Base-by-base conservation (phyloP, 257 asterid genomes). In the Echium plantagineum region DNA sequence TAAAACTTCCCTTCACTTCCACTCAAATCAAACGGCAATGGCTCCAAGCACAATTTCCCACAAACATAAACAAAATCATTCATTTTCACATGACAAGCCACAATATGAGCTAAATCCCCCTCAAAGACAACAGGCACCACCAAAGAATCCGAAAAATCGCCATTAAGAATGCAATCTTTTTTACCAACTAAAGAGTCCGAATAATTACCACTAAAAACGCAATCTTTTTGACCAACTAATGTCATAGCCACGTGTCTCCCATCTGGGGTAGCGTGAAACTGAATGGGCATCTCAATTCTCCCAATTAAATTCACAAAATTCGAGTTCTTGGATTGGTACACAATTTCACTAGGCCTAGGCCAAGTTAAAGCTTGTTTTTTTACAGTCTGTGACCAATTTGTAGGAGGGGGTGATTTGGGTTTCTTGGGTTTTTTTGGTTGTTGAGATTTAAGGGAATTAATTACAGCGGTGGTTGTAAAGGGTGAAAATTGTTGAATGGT, bases 231-330 rank as follows among this genome's bases (percentile, higher is more conserved):
- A 63, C 80, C 74, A 72, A 93, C 67, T 55, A 85, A 79, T 20
- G 90, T 73, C 17, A 70, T 64, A 56, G 97, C 85, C 17, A 74
- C 72, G 58, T 77, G 63, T 21, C 68, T 83, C n/a, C 94, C 94
- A 18, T 74, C 81, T 21, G 73, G 49, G 49, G 72, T 70, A 53
- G 77, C n/a, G 55, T 77, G 85, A 46, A 81, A 84, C 16, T 71
- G 78, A 65, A 89, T 86, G 5, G 95, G 91, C 24, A 60, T 15
- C 59, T 52, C 65, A 31, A 93, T 80, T 21, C 58, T 65, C 31
- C 97, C 97, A 47, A 84, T 82, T 47, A 93, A 74, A 63, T 81
- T 89, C 68, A 93, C 94, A 22, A 63, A 71, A 69, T 93, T 93
- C 4, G 84, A 83, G 49, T 77, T 79, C 65, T 81, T 82, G 17